Conservation (phyloP, 2,329 filamentous ascomycete genomes). For the Stemphylium vesicarium region DNA sequence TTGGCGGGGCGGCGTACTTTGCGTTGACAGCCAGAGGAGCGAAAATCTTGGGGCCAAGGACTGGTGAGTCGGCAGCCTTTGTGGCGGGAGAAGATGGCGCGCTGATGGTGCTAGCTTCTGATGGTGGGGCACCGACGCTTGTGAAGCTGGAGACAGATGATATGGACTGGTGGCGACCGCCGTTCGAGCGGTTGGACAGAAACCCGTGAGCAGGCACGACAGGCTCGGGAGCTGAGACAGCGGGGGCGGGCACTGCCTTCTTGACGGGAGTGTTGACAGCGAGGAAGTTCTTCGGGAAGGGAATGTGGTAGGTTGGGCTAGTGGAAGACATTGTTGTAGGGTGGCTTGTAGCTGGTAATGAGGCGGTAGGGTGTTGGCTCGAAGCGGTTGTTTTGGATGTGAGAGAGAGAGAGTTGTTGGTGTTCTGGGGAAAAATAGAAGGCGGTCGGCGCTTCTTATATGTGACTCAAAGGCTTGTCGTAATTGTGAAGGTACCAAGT, state of each 20-base stretch:
- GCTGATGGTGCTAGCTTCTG: conserved; percentile 31
- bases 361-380: conserved; percentile 3
- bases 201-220: conserved; percentile 41
- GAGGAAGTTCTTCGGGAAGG: conserved; percentile 46
- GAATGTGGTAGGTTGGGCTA: conserved; percentile 45
- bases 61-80: conserved; percentile 34
- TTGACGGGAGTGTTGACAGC: conserved; percentile 45
- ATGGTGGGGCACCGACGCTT: conserved; percentile 18
- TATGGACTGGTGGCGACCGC: conserved; percentile 36
- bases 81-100: conserved; percentile 38
- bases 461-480: conserved; percentile 8
- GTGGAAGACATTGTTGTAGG: conserved; percentile 45
- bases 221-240: conserved; percentile 21
- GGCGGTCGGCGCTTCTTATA: conserved; percentile 26
- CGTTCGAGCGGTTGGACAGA: conserved; percentile 44
- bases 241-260: conserved; percentile 13
- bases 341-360: conserved; percentile 19
- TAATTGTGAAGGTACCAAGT: conserved; percentile 6
- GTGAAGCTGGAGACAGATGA: conserved; percentile 34
- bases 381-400: conserved; percentile 3
- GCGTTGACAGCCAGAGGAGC: conserved; percentile 46
- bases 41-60: conserved; percentile 35
- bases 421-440: conserved; percentile 9
- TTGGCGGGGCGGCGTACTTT: conserved; percentile 37
- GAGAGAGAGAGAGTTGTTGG: background rate